phyloP scores from a whole-genome alignment of 2,329 filamentous ascomycete species.

The Myriosclerotinia duriaeana region DNA sequence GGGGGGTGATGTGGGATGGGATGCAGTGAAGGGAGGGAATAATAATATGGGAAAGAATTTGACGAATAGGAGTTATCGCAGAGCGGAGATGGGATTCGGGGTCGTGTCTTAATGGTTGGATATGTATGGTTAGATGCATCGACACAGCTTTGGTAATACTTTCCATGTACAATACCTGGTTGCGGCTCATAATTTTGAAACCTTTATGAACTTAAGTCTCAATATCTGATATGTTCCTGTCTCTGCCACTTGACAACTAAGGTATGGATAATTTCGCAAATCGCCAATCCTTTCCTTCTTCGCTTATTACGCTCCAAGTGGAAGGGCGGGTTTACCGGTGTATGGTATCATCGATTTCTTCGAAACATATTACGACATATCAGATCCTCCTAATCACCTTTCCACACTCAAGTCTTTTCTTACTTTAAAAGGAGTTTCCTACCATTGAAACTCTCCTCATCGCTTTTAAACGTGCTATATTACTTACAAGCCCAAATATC shows the following conservation, averaged over 20 bases:
- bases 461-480: no score
- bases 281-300: no score
- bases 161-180: background rate
- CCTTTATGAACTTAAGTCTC: background rate
- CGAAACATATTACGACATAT: no score
- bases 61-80: background rate
- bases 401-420: no score
- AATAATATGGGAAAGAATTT: slow-evolving; percentile 1
- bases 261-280: no score
- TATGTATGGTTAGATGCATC: background rate
- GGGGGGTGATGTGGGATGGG: background rate
- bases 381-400: no score
- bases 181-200: background rate
- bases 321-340: no score
- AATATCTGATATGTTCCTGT: background rate
- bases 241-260: background rate
- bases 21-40: background rate
- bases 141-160: background rate
- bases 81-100: background rate
- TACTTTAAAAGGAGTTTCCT: no score
- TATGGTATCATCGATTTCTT: no score
- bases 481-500: no score
- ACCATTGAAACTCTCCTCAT: no score
- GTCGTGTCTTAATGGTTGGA: slow-evolving; percentile 8
- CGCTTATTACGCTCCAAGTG: no score